Conservation (phyloP, 2,329 filamentous ascomycete species). For the Talaromyces albobiverticillius region DNA sequence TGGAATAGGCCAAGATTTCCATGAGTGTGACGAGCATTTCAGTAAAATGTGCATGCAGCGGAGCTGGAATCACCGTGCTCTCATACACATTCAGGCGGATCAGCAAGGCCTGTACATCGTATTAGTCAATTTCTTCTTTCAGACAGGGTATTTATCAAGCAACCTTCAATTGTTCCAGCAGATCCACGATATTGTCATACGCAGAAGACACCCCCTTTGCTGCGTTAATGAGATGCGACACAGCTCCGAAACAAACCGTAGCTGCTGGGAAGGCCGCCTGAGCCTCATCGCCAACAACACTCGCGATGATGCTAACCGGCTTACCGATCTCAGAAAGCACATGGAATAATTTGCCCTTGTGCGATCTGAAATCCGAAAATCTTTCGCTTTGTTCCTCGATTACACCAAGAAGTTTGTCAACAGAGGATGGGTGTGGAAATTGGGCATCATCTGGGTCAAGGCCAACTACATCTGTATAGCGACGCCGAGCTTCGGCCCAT, state of each 20-base stretch:
- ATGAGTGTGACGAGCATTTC: constrained; percentile 45
- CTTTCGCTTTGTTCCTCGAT: too few relatives aligned
- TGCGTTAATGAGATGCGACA: constrained; percentile 43
- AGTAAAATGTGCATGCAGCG: constrained; percentile 22
- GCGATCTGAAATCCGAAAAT: too few relatives aligned
- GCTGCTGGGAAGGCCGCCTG: not conserved
- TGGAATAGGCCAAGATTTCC: constrained; percentile 45
- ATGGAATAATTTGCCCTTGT: too few relatives aligned
- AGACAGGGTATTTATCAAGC: not conserved
- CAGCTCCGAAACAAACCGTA: constrained; percentile 35
- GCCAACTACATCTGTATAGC: too few relatives aligned
- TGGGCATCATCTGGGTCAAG: too few relatives aligned
- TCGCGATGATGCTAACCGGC: too few relatives aligned
- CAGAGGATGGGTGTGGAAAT: too few relatives aligned
- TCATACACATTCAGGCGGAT: not conserved
- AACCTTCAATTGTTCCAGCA: constrained; percentile 43
- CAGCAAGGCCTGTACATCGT: not conserved
- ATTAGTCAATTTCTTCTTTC: not conserved
- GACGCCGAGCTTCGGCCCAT: too few relatives aligned
- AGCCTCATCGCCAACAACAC: not conserved
- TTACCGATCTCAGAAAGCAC: too few relatives aligned
- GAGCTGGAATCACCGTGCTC: not conserved
- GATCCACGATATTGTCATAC: constrained; percentile 47
- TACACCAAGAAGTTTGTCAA: too few relatives aligned
- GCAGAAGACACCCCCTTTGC: constrained; percentile 45